Evolutionary conservation across 106 monocot genomes (phyloP).

Genomic region (Hemerocallis citrina): DNA sequence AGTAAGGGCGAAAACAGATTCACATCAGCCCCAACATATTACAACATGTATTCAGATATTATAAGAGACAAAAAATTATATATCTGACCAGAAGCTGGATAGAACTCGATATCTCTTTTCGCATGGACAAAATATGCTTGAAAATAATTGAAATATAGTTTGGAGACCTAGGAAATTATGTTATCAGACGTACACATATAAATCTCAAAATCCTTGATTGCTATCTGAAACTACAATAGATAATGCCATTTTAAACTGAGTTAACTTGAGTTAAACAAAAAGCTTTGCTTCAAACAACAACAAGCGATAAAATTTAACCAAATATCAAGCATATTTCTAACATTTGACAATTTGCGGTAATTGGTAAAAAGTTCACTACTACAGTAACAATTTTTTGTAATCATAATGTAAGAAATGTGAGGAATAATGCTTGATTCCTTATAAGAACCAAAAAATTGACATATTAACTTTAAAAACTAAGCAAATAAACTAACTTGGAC

Average conservation of each 20-base stretch:
- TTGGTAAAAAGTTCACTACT: no score
- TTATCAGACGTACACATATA: neutral
- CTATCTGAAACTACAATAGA: neutral
- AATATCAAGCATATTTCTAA: no score
- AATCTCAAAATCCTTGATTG: neutral
- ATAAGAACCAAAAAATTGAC: no score
- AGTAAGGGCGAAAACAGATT: neutral
- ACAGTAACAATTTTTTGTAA: no score
- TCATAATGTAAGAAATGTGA: no score
- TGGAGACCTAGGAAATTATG: neutral
- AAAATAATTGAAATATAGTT: neutral
- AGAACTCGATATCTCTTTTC: no score
- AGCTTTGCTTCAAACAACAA: neutral
- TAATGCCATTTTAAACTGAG: neutral
- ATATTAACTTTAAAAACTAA: no score
- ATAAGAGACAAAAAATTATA: no score
- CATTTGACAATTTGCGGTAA: no score
- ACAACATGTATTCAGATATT: neutral
- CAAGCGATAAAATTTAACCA: no score
- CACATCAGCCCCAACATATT: neutral
- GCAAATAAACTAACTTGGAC: no score
- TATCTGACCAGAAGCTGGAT: neutral
- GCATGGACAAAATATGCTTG: neutral
- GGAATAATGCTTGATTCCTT: no score
- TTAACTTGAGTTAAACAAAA: neutral